Evolutionary conservation across 345 rosid species (phyloP), one percentile per base, ranked within the genome.

Genomic region (Hypericum perforatum): DNA sequence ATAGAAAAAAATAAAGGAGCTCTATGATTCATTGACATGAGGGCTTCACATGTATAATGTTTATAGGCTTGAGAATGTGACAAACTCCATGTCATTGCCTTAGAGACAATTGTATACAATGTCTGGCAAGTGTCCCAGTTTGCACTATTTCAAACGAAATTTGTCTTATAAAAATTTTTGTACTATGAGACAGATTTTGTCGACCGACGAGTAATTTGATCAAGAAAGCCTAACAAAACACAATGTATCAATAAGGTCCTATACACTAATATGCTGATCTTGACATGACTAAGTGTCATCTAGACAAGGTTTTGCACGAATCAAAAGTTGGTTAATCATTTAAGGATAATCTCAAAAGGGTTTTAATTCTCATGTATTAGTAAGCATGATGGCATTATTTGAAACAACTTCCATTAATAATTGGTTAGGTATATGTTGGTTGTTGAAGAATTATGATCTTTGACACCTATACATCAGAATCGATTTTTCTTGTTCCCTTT

Each of bases 261-360:
- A 53, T 4, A 50, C 8, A 8, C 1, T 38, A 42, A 51, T 61
- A 9, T 51, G 14, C n/a, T 22, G 37, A 59, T 12, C 52, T 57
- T 52, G 70, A 68, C 52, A 56, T 54, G 74, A 73, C 66, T 43
- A 74, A 69, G 55, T 69, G 71, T 63, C 66, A 69, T 15, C 7
- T 55, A 46, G 45, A 51, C 32, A 15, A 10, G 32, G 38, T 9
- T 60, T 41, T 59, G 54, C 62, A 55, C 69, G 54, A 54, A 29
- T 11, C 53, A 57, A 51, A 50, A 55, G 53, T 40, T 39, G 41
- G 38, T 49, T 43, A 54, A 39, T 22, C 32, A 22, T 22, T 22
- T 22, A 12, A 48, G 7, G 10, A 40, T 6, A 22, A 16, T 52
- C 45, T 11, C 32, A 52, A 13, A 51, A 15, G 60, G 42, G 42